Percentiles rank a stretch among this genome's conserved stretches.
phyloP scores from a whole-genome alignment of 1,139 yeast genomes.

The Geotrichum klebahnii region DNA sequence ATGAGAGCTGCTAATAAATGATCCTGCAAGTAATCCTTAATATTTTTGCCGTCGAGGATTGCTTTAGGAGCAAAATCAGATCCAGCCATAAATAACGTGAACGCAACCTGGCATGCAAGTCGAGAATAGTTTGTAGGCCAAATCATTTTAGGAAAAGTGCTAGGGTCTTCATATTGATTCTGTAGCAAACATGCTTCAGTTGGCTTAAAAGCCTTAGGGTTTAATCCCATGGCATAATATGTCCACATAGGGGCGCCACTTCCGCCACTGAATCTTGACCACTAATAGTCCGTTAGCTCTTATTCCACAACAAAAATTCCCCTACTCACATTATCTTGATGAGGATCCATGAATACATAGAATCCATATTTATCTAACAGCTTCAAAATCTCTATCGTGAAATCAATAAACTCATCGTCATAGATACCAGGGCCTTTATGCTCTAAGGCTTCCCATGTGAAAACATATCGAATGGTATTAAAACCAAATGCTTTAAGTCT shows the following conservation, averaged over 20 bases:
- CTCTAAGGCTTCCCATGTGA: slow-evolving; percentile 90
- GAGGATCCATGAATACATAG: slow-evolving; percentile 77
- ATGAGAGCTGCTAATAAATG: slow-evolving; percentile 56
- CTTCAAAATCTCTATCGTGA: slow-evolving; percentile 57
- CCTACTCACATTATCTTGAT: slow-evolving; percentile 57
- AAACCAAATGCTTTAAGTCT: slow-evolving; percentile 75
- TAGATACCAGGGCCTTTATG: slow-evolving; percentile 79
- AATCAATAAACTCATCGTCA: slow-evolving; percentile 70
- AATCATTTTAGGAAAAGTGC: slow-evolving; percentile 58
- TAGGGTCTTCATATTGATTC: slow-evolving; percentile 37
- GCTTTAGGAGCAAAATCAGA: slow-evolving; percentile 64
- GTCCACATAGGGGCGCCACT: slow-evolving; percentile 96
- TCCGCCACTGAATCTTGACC: slow-evolving; percentile 86
- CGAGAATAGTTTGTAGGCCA: slow-evolving; percentile 85
- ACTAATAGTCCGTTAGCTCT: slow-evolving; percentile 37
- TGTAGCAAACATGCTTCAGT: slow-evolving; percentile 83
- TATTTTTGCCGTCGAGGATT: slow-evolving; percentile 61
- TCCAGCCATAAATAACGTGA: slow-evolving; percentile 79
- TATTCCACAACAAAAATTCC: background rate
- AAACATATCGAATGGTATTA: slow-evolving; percentile 66
- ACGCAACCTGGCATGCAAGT: slow-evolving; percentile 75
- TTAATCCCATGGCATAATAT: slow-evolving; percentile 75
- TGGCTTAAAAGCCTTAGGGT: slow-evolving; percentile 57
- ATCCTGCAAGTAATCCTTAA: slow-evolving; percentile 70
- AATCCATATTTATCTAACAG: slow-evolving; percentile 60